These are phyloP conservation scores for Collybiopsis luxurians DNA, from an alignment of 768 basidiomycete species.

Conservation along the genomic window DNA sequence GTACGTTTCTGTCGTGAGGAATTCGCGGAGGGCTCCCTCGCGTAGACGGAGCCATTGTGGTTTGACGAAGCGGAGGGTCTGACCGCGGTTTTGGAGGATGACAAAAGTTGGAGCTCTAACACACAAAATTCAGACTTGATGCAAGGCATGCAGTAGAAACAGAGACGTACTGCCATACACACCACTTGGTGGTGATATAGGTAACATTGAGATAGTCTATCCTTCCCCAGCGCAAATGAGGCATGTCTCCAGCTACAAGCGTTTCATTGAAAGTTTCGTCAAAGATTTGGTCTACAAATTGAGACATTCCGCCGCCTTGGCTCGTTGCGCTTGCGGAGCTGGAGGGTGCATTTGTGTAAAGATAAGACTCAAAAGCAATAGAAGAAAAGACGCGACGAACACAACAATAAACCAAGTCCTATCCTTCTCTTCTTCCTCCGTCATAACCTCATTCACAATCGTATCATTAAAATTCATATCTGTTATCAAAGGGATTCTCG, in stretches of 20 bases:
- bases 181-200: conserved; percentile 81
- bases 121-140: too few species aligned
- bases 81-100: conserved; percentile 66
- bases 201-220: conserved; percentile 89
- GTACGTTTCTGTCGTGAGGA: conserved; percentile 66
- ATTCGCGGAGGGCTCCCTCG: conserved; percentile 59
- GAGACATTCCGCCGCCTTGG: conserved; percentile 63
- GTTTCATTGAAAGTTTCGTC: conserved; percentile 72
- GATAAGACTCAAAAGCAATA: not conserved
- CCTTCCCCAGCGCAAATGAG: conserved; percentile 76
- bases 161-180: conserved; percentile 70
- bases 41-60: conserved; percentile 59
- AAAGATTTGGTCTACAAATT: conserved; percentile 68
- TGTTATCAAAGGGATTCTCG: conserved; percentile 73
- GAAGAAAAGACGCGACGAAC: conserved; percentile 39
- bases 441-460: conserved; percentile 67
- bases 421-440: conserved; percentile 59
- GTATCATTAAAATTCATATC: conserved; percentile 77
- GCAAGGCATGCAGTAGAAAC: too few species aligned
- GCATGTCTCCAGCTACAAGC: conserved; percentile 55
- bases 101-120: conserved; percentile 80
- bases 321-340: conserved; percentile 55
- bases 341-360: conserved; percentile 8
- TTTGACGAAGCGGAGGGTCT: conserved; percentile 78
- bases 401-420: conserved; percentile 79